phyloP scores from a whole-genome alignment of 1,139 yeast species.

The Lipomyces yarrowii region DNA sequence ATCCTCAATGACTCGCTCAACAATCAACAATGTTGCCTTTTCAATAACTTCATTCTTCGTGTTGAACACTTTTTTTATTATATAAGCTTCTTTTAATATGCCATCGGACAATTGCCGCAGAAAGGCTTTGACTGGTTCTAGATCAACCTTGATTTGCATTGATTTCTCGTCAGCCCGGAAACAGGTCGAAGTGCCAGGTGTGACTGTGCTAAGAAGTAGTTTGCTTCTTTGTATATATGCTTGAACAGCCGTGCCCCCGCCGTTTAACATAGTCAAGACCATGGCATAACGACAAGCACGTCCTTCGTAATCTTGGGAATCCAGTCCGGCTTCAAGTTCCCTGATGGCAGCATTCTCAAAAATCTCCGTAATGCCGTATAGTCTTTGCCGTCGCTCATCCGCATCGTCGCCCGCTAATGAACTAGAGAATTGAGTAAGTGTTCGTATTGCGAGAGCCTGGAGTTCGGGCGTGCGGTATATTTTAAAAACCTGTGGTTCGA shows the following conservation, averaged over 20 bases:
- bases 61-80: conserved; percentile 46
- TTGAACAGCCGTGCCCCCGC: conserved; percentile 50
- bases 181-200: conserved; percentile 40
- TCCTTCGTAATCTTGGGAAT: conserved; percentile 51
- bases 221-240: conserved; percentile 52
- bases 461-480: conserved; percentile 44
- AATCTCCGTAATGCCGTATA: conserved; percentile 64
- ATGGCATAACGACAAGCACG: conserved; percentile 45
- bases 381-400: conserved; percentile 49
- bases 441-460: conserved; percentile 35
- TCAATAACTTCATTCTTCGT: conserved; percentile 35
- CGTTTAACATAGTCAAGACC: conserved; percentile 46
- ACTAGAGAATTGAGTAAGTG: conserved; percentile 42
- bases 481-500: conserved; percentile 53
- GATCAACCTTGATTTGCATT: conserved; percentile 40
- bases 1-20: conserved; percentile 45
- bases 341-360: conserved; percentile 72
- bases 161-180: conserved; percentile 28
- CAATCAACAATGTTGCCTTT: conserved; percentile 36
- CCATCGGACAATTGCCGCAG: conserved; percentile 43
- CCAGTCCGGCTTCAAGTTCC: conserved; percentile 66
- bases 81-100: conserved; percentile 43
- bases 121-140: conserved; percentile 38
- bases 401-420: conserved; percentile 46
- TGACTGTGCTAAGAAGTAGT: conserved; percentile 43